Conservation (phyloP, 2,329 filamentous ascomycete species). For the Talaromyces marneffei region DNA sequence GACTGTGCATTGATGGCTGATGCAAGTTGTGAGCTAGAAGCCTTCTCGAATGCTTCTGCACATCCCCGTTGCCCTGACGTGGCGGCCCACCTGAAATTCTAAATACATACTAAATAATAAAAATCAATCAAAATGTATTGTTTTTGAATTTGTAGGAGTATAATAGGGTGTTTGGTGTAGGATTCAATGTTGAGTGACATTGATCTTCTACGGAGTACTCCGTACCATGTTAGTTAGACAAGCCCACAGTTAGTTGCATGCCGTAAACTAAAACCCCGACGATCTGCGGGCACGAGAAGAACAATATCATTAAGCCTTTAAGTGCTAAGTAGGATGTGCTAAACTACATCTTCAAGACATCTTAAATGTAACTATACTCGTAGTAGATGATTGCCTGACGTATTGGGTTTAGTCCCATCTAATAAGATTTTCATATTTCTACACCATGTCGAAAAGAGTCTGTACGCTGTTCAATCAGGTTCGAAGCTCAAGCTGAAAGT, state of each 20-base stretch:
- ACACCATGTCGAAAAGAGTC: neutral
- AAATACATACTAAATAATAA: too few relatives aligned
- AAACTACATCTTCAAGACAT: neutral
- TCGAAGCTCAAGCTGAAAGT: neutral
- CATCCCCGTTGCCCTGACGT: neutral
- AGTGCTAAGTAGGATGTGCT: neutral
- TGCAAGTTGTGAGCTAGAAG: neutral
- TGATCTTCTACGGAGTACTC: neutral
- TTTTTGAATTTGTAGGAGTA: neutral
- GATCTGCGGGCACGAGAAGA: constrained; percentile 5
- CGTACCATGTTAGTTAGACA: too few relatives aligned
- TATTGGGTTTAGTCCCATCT: neutral
- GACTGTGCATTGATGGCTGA: neutral
- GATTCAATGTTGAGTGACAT: neutral
- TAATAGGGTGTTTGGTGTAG: neutral
- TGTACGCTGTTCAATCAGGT: neutral
- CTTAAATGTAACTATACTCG: neutral
- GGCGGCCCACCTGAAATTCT: neutral
- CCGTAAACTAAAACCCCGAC: neutral
- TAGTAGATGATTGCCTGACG: neutral
- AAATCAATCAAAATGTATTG: neutral
- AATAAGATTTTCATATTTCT: neutral
- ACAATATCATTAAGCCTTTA: neutral
- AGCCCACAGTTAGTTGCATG: neutral
- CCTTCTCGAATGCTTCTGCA: neutral